Evolutionary conservation across 306 rosid genomes (phyloP).

Genomic region (Trifolium repens): DNA sequence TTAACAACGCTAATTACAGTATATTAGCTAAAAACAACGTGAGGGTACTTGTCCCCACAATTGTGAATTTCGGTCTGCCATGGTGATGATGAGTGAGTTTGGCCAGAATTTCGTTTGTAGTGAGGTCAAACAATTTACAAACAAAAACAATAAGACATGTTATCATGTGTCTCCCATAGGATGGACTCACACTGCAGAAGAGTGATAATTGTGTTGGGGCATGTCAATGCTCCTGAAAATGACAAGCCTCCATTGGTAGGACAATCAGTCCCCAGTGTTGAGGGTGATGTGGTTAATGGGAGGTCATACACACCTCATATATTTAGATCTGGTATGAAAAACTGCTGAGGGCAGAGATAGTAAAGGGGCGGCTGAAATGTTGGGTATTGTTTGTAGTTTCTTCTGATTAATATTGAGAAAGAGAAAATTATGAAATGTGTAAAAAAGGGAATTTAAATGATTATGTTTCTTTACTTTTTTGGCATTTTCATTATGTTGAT

Average conservation of each 20-base stretch:
- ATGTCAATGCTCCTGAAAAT: neutral
- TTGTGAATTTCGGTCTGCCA: too few species aligned
- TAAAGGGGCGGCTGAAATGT: constrained; percentile 1
- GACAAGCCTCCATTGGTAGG: neutral
- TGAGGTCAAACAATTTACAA: neutral
- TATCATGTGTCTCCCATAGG: neutral
- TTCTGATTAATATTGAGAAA: too few species aligned
- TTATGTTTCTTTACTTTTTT: neutral
- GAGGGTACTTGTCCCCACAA: too few species aligned
- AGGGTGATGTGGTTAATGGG: neutral
- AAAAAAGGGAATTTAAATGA: too few species aligned
- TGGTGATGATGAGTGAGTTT: constrained; percentile 1
- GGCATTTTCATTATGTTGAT: constrained; percentile 3
- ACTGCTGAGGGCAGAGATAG: neutral
- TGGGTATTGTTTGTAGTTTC: constrained; percentile 1
- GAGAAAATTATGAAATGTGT: too few species aligned
- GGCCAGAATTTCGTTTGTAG: neutral
- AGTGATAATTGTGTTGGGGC: neutral
- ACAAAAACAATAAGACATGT: neutral
- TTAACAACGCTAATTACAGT: too few species aligned
- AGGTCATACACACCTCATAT: constrained; percentile 7
- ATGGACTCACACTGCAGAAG: neutral
- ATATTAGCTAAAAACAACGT: too few species aligned
- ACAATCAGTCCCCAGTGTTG: neutral
- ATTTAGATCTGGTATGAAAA: neutral